Percentiles rank a stretch among this genome's conserved stretches.
Conservation (phyloP, 441 rosid species). For the Capsella rubella region DNA sequence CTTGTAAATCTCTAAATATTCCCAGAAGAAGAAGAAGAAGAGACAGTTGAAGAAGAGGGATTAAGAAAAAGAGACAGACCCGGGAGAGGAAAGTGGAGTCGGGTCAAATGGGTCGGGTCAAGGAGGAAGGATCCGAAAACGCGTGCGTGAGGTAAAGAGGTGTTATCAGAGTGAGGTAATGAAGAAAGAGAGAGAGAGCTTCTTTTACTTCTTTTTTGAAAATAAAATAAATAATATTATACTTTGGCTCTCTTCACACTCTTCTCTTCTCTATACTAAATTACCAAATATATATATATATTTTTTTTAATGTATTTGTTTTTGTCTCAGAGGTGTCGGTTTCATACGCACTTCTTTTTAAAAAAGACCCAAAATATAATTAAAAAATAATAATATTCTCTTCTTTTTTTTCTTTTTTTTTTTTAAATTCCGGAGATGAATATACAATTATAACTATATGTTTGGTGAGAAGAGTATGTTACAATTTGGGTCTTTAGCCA, state of each 20-base stretch:
- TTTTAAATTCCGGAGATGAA: neutral
- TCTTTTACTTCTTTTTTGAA: neutral
- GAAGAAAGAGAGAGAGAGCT: constrained; percentile 28
- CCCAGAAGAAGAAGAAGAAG: constrained; percentile 12
- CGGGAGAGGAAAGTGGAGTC: neutral
- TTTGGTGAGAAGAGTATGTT: constrained; percentile 7
- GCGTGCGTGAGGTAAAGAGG: constrained; percentile 37
- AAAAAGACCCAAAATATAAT: neutral
- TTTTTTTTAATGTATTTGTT: neutral
- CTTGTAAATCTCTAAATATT: constrained; percentile 25
- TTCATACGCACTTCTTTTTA: constrained; percentile 24
- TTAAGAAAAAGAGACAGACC: constrained; percentile 28
- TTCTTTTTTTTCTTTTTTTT: too few species aligned
- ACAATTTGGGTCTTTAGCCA: constrained; percentile 12
- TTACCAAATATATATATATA: too few species aligned
- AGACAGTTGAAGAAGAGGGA: neutral
- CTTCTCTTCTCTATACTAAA: constrained; percentile 12
- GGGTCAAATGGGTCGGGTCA: constrained; percentile 34
- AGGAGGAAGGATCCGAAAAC: constrained; percentile 29
- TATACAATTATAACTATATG: neutral
- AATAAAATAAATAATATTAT: constrained; percentile 1
- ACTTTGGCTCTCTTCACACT: constrained; percentile 44
- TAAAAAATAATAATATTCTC: too few species aligned
- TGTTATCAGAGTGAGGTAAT: neutral
- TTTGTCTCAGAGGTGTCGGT: constrained; percentile 35